Conservation (phyloP, 1,284 basidiomycete genomes). For the Apiotrichum sp. region DNA sequence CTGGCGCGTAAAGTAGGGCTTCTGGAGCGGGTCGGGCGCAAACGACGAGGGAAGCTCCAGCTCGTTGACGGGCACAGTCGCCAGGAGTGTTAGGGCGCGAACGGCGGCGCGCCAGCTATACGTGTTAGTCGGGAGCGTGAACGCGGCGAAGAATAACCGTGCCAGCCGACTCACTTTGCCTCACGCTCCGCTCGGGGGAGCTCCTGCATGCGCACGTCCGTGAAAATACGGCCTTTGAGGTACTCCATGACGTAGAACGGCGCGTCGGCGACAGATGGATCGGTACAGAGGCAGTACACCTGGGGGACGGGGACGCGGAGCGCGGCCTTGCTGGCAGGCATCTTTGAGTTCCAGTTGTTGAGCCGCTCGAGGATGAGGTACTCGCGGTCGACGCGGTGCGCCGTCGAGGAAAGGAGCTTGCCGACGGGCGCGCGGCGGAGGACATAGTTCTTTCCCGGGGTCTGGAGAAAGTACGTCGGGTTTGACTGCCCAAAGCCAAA, state of each 20-base stretch:
- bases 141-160: neutral
- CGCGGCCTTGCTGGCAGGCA: slow-evolving; percentile 3
- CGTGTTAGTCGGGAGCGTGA: neutral
- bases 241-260: slow-evolving; percentile 96
- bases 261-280: slow-evolving; percentile 70
- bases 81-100: slow-evolving; percentile 65
- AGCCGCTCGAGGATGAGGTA: slow-evolving; percentile 72
- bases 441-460: slow-evolving; percentile 50
- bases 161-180: slow-evolving; percentile 58
- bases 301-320: slow-evolving; percentile 72
- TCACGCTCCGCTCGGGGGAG: slow-evolving; percentile 57
- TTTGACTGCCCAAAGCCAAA: slow-evolving; percentile 85
- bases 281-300: slow-evolving; percentile 76
- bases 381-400: slow-evolving; percentile 91
- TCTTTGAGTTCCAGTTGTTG: slow-evolving; percentile 59
- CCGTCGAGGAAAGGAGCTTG: slow-evolving; percentile 73
- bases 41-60: slow-evolving; percentile 67
- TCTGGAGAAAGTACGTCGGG: slow-evolving; percentile 66
- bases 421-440: slow-evolving; percentile 92
- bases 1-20: slow-evolving; percentile 84
- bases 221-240: slow-evolving; percentile 86
- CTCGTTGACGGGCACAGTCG: slow-evolving; percentile 61
- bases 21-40: slow-evolving; percentile 56
- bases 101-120: slow-evolving; percentile 70
- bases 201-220: slow-evolving; percentile 70